Percentiles rank a stretch among this genome's conserved stretches.
Conservation (phyloP, 306 rosid genomes). For the Rubus parviflorus region DNA sequence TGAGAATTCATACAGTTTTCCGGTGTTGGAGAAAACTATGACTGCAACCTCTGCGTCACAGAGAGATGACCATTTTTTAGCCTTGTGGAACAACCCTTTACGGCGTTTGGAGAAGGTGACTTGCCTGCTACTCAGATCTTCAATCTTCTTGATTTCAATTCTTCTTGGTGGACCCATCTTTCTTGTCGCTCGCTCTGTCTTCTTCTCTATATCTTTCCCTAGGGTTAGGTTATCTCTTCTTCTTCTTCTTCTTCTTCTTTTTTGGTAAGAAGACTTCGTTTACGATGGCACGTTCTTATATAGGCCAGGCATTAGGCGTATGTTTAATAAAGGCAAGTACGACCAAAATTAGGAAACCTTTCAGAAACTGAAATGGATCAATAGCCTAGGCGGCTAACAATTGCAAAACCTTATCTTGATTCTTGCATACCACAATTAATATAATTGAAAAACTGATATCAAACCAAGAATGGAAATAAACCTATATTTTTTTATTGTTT, state of each 20-base stretch:
- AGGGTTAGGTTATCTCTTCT: slow-evolving; percentile 5
- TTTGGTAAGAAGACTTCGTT: background rate
- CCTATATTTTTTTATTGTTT: no score
- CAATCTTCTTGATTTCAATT: slow-evolving; percentile 74
- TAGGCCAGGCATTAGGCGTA: background rate
- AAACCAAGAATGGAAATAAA: no score
- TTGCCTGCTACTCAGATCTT: slow-evolving; percentile 65
- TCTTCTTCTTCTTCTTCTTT: no score
- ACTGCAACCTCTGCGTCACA: slow-evolving; percentile 74
- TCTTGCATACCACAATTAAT: no score
- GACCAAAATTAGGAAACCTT: slow-evolving; percentile 39
- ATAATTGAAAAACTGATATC: no score
- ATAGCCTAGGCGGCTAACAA: background rate
- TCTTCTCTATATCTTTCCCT: slow-evolving; percentile 2
- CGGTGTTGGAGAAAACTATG: slow-evolving; percentile 66
- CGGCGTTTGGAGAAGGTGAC: slow-evolving; percentile 76
- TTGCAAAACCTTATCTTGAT: background rate
- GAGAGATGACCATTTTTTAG: slow-evolving; percentile 57
- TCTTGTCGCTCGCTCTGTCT: background rate
- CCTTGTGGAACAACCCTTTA: slow-evolving; percentile 64
- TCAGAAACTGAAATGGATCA: slow-evolving; percentile 10
- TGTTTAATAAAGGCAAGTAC: slow-evolving; percentile 43
- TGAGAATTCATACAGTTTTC: slow-evolving; percentile 61
- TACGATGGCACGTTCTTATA: background rate
- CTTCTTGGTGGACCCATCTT: slow-evolving; percentile 64